These are phyloP conservation scores for Alternaria dauci DNA, from an alignment of 2,329 filamentous ascomycete genomes.

Conservation along the genomic window DNA sequence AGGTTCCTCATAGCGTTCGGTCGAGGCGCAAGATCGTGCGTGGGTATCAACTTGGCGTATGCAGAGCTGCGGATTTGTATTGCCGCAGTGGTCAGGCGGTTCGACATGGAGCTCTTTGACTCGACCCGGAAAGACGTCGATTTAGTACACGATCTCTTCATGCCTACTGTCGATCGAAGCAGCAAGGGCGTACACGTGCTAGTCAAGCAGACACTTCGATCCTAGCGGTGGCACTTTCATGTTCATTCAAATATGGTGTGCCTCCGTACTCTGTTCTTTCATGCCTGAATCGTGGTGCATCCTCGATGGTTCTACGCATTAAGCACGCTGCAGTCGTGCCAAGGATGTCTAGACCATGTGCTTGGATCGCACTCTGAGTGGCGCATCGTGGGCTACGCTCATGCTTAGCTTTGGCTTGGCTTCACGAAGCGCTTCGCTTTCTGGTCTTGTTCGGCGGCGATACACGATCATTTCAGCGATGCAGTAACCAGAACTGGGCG, in stretches of 20 bases:
- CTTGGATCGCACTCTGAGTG: not conserved
- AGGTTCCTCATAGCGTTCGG: not conserved
- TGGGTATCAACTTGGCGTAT: not conserved
- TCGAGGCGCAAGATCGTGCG: not conserved
- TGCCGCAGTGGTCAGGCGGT: not conserved
- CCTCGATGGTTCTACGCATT: too few relatives aligned
- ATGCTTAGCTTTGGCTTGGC: not conserved
- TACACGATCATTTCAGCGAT: not conserved
- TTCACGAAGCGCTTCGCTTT: not conserved
- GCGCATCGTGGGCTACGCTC: not conserved
- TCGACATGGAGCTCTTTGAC: conserved; percentile 33
- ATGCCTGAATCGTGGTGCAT: not conserved
- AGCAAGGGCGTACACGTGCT: not conserved
- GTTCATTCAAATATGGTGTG: too few relatives aligned
- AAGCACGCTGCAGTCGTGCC: not conserved
- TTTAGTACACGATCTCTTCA: not conserved
- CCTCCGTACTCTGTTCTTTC: not conserved
- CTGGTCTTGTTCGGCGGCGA: not conserved
- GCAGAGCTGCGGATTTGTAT: not conserved
- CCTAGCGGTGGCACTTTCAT: not conserved
- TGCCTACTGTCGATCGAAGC: not conserved
- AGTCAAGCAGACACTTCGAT: not conserved
- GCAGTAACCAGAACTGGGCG: not conserved
- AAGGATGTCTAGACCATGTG: not conserved
- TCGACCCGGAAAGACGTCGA: not conserved